Evolutionary conservation across 192 early-diverging fungal genomes (phyloP), one percentile per base, ranked within the genome.

Genomic region (Linnemannia hyalina): DNA sequence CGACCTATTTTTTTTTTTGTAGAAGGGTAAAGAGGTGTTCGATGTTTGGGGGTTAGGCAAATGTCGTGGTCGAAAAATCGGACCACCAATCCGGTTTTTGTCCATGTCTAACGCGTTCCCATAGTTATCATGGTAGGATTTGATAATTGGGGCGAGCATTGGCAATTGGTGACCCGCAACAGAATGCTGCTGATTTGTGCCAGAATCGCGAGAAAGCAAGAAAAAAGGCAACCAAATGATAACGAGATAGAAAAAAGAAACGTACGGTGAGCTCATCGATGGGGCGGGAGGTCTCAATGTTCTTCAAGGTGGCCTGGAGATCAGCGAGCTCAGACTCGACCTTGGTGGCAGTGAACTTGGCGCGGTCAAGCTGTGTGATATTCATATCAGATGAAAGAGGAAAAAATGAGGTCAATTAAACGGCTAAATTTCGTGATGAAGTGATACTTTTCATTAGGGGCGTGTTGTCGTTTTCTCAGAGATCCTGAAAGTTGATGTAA

Each of bases 231-330:
- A 26, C 6, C 16, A 18, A 70, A 11, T 5, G 36, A 69, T 20
- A 69, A 36, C 65, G 35, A 70, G 6, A 52, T 18, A 44, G 44
- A 6, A 68, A 68, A 60, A 41, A 5, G 5, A 49, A 65, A 90
- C 92, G 72, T 91, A 97, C 96, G 18, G 97, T 99, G 71, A 98
- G 93, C 89, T 98, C 93, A 68, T 98, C 96, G 76, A 99, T 91
- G 65, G 98, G 98, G 77, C 98, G 94, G 42, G 98, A 95, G 74
- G 91, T 91, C 82, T 99, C 96, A 76, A 99, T 99, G 93, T 99
- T 97, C 87, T 88, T 94, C 73, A 99, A 91, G 68, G 98, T 97
- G 75, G 93, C 95, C 76, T 95, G 93, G 68, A 99, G 94, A 78
- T 99, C 97, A 46, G 89, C 88, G 68, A 99, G 91, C 90, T 98